These are phyloP conservation scores for Rhodosporidiobolus sp. DNA, from an alignment of 768 basidiomycete species.

Conservation along the genomic window DNA sequence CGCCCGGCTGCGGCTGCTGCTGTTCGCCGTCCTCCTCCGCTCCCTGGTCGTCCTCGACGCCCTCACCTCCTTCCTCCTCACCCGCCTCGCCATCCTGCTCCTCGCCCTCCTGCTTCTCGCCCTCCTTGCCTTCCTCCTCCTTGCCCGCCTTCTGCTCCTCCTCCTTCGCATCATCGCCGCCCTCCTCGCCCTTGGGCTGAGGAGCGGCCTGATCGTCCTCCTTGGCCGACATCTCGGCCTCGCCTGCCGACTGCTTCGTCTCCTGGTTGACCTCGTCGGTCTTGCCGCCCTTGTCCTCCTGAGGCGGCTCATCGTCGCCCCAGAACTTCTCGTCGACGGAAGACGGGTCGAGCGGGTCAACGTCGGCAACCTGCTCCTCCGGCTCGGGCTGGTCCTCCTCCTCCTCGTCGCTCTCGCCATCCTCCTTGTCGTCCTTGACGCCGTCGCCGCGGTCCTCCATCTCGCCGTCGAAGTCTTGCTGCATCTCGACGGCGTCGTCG, in stretches of 20 bases:
- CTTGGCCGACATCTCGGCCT: slow-evolving; percentile 75
- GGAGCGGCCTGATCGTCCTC: slow-evolving; percentile 57
- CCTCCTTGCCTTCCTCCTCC: slow-evolving; percentile 43
- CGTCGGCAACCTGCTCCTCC: slow-evolving; percentile 77
- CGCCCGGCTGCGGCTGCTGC: slow-evolving; percentile 54
- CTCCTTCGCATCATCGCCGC: slow-evolving; percentile 40
- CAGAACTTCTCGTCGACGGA: slow-evolving; percentile 95
- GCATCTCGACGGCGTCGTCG: slow-evolving; percentile 77
- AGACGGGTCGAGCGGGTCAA: slow-evolving; percentile 76
- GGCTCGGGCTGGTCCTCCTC: slow-evolving; percentile 57
- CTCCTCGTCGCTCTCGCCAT: slow-evolving; percentile 54
- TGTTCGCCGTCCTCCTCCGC: slow-evolving; percentile 44
- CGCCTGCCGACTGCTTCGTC: slow-evolving; percentile 50
- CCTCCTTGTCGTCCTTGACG: slow-evolving; percentile 51
- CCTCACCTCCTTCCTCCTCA: slow-evolving; percentile 34
- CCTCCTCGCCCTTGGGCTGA: slow-evolving; percentile 44
- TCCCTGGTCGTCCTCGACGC: slow-evolving; percentile 28
- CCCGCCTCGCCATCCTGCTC: slow-evolving; percentile 33
- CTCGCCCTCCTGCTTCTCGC: slow-evolving; percentile 45
- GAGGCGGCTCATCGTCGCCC: slow-evolving; percentile 66
- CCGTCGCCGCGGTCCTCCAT: slow-evolving; percentile 72
- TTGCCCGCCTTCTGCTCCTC: slow-evolving; percentile 43
- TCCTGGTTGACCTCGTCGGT: slow-evolving; percentile 48
- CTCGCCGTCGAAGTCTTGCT: slow-evolving; percentile 79
- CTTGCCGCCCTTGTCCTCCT: slow-evolving; percentile 26